Evolutionary conservation across 2,329 filamentous ascomycete genomes (phyloP), one percentile per base, ranked within the genome.

Genomic region (Aspergillus hiratsukae): DNA sequence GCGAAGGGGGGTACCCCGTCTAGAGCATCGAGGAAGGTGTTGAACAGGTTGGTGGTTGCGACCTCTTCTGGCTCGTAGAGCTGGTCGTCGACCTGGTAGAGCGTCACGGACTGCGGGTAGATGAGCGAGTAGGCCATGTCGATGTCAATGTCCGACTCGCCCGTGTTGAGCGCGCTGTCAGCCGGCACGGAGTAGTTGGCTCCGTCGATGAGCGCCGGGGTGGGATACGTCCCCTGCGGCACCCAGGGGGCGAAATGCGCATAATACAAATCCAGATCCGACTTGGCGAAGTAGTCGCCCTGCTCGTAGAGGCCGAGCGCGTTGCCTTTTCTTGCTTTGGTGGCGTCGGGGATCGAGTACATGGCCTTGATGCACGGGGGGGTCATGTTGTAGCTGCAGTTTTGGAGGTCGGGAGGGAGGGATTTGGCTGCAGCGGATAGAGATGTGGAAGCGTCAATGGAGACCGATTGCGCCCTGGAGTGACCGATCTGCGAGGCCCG

Each of bases 331-430:
- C 69, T 64, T 19, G 71, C 66, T 7, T 69, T 69, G 3, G 65
- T 69, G 14, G 74, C 76, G 14, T 72, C 62, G 17, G 81, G 75
- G 51, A 78, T 76, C 3, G 72, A 64, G 62, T 80, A 82, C 21
- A 82, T 69, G 4, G 80, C 76, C 46, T 76, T 75, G 51, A 84
- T 75, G 62, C 84, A 87, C 45, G 77, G 76, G 0, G 83, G 81
- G 0, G 82, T 85, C 60, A 86, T 83, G 64, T 80, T 78, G 14
- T 71, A 69, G 61, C 82, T 78, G 64, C 84, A 87, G 43, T 67
- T 66, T 45, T 68, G 61, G 11, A 78, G 66, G 52, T 75, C 65
- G 25, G 62, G 55, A n/a, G 59, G 52, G 41, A 66, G 62, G 1
- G 54, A 52, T 53, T 60, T 48, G 14, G 45, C 25, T 40, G 43